Percentiles rank a stretch among this genome's conserved stretches.
Evolutionary conservation across 805 yeast genomes (phyloP).

Genomic region (Debaryomyces hansenii): DNA sequence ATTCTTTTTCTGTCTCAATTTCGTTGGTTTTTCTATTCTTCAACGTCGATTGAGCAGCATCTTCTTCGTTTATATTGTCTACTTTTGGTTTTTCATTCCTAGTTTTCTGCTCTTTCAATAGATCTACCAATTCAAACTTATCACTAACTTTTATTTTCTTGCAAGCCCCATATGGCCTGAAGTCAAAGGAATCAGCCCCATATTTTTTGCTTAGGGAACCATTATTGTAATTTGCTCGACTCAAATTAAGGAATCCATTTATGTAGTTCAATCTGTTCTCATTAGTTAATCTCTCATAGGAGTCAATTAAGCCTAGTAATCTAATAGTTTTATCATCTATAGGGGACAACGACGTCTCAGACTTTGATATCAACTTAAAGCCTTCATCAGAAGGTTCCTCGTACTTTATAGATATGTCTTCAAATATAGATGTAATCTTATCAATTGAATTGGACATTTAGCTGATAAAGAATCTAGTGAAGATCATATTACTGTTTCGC

Average conservation of each 20-base stretch:
- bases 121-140: slow-evolving; percentile 11
- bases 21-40: slow-evolving; percentile 9
- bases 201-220: slow-evolving; percentile 23
- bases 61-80: neutral
- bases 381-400: neutral
- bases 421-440: slow-evolving; percentile 4
- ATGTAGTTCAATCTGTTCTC: slow-evolving; percentile 20
- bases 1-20: neutral
- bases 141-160: slow-evolving; percentile 13
- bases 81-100: neutral
- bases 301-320: slow-evolving; percentile 30
- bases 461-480: neutral
- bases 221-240: slow-evolving; percentile 45
- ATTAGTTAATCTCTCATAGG: slow-evolving; percentile 29
- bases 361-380: neutral
- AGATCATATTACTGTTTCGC: too few species aligned
- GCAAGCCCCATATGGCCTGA: slow-evolving; percentile 28
- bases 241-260: slow-evolving; percentile 40
- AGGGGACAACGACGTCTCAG: slow-evolving; percentile 1
- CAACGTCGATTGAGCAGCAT: slow-evolving; percentile 1
- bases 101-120: slow-evolving; percentile 2
- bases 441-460: neutral
- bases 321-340: slow-evolving; percentile 14
- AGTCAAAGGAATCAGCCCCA: slow-evolving; percentile 45
- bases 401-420: slow-evolving; percentile 4